Conservation (phyloP, 495 filamentous ascomycete species). For the Opeltia flavorubescens region DNA sequence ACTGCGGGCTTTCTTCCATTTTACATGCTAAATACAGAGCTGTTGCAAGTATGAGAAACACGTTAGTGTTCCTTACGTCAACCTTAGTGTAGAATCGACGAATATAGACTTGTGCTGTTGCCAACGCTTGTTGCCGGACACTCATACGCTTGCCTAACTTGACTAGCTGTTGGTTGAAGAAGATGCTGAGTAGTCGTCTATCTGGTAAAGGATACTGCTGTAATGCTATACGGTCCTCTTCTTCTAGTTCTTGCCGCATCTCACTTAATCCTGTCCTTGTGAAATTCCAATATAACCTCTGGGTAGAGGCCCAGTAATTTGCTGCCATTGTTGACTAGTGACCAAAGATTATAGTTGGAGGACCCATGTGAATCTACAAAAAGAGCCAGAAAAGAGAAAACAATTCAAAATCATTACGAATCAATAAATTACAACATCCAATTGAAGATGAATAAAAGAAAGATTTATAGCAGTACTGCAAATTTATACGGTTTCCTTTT, state of each 20-base stretch:
- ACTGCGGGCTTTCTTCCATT: constrained; percentile 96
- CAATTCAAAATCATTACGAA: neutral
- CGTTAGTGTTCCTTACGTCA: constrained; percentile 84
- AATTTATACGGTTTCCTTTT: too few species aligned
- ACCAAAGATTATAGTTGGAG: neutral
- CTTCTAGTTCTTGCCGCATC: constrained; percentile 56
- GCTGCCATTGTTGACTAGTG: constrained; percentile 63
- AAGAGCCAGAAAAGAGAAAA: neutral
- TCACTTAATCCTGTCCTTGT: constrained; percentile 61
- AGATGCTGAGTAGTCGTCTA: constrained; percentile 71
- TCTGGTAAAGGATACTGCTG: constrained; percentile 73
- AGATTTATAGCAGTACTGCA: too few species aligned
- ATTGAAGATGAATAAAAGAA: too few species aligned
- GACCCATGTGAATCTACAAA: neutral
- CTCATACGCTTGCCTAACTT: constrained; percentile 65
- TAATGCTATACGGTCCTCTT: constrained; percentile 54
- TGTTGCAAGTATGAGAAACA: constrained; percentile 79
- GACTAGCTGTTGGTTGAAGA: constrained; percentile 75
- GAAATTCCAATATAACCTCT: constrained; percentile 82
- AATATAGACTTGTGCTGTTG: constrained; percentile 88
- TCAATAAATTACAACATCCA: too few species aligned
- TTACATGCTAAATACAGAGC: constrained; percentile 94
- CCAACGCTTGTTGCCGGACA: constrained; percentile 80
- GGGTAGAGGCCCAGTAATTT: constrained; percentile 93
- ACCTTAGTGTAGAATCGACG: constrained; percentile 88